These are phyloP conservation scores for Eutypella sp. DNA, from an alignment of 2,329 filamentous ascomycete species.

Conservation along the genomic window DNA sequence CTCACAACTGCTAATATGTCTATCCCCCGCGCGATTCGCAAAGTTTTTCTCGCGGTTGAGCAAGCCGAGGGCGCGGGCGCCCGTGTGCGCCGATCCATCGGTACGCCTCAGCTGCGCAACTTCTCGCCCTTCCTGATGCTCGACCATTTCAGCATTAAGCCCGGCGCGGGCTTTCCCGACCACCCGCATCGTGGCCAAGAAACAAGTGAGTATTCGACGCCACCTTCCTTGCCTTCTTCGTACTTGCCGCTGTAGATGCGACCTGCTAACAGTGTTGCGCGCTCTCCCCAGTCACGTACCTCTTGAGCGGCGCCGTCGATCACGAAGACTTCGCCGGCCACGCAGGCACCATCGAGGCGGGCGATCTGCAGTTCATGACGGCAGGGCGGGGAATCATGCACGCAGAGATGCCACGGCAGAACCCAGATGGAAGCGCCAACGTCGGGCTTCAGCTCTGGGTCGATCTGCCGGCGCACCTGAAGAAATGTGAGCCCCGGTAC, in stretches of 20 bases:
- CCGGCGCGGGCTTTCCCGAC: slow-evolving; percentile 84
- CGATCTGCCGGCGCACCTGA: slow-evolving; percentile 75
- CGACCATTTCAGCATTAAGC: slow-evolving; percentile 79
- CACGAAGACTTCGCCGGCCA: slow-evolving; percentile 32
- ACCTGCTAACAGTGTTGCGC: neutral
- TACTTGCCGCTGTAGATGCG: neutral
- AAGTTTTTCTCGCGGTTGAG: slow-evolving; percentile 78
- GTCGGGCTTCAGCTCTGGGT: slow-evolving; percentile 95
- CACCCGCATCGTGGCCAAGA: slow-evolving; percentile 82
- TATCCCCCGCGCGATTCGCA: slow-evolving; percentile 68
- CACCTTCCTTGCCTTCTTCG: neutral
- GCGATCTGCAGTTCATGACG: slow-evolving; percentile 98
- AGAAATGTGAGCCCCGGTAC: slow-evolving; percentile 87
- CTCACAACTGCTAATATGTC: slow-evolving; percentile 52
- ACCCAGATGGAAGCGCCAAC: slow-evolving; percentile 69
- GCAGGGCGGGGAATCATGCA: slow-evolving; percentile 89
- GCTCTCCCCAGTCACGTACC: slow-evolving; percentile 65
- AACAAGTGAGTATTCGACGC: slow-evolving; percentile 28
- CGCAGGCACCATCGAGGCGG: slow-evolving; percentile 73
- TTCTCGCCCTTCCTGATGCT: slow-evolving; percentile 95
- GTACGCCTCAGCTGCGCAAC: slow-evolving; percentile 76
- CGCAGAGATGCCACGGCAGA: slow-evolving; percentile 86
- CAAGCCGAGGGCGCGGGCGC: slow-evolving; percentile 87
- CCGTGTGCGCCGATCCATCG: slow-evolving; percentile 79
- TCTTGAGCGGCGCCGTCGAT: slow-evolving; percentile 63